Evolutionary conservation across 768 basidiomycete genomes (phyloP).

Genomic region (Tremella fuciformis): DNA sequence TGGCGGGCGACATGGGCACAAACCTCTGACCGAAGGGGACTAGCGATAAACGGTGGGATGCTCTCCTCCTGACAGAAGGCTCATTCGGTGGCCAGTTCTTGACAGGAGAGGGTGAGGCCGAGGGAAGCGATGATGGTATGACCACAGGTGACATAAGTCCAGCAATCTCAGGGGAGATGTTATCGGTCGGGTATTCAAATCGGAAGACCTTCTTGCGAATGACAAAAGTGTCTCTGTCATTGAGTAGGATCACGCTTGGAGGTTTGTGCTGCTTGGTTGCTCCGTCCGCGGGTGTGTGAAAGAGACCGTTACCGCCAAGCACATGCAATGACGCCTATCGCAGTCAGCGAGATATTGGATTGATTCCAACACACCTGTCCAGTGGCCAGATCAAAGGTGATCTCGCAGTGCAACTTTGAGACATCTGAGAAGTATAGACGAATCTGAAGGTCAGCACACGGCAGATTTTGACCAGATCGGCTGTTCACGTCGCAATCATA

Average conservation of each 20-base stretch:
- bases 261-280: constrained; percentile 22
- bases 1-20: constrained; percentile 38
- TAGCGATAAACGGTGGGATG: constrained; percentile 36
- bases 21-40: constrained; percentile 38
- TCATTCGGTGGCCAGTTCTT: background rate
- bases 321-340: constrained; percentile 39
- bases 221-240: constrained; percentile 39
- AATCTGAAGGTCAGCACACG: constrained; percentile 24
- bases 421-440: constrained; percentile 48
- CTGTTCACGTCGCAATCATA: constrained; percentile 38
- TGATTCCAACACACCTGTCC: constrained; percentile 26
- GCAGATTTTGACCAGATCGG: background rate
- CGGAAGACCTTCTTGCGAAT: constrained; percentile 47
- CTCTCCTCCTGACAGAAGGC: background rate
- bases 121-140: constrained; percentile 9
- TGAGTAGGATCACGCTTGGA: constrained; percentile 21
- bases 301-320: constrained; percentile 37
- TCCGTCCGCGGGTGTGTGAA: constrained; percentile 22
- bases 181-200: constrained; percentile 41
- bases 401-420: constrained; percentile 46
- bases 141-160: constrained; percentile 13
- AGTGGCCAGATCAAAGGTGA: constrained; percentile 40
- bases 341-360: background rate
- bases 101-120: background rate
- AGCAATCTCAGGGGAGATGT: background rate